Base-by-base conservation (phyloP, 768 basidiomycete species). In the Leccinum subgranulosum region DNA sequence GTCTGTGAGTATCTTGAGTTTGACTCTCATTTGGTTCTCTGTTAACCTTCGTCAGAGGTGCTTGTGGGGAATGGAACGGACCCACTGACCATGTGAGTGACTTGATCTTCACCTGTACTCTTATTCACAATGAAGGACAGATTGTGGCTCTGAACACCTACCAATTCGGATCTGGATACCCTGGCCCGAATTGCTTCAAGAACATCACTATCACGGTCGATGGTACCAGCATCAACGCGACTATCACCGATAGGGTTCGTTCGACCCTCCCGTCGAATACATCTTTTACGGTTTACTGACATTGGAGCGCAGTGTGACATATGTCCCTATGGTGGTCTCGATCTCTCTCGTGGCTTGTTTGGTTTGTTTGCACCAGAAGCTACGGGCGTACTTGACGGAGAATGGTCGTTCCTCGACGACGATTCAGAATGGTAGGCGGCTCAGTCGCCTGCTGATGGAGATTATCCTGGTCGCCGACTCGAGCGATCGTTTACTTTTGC, bases 331-430 rank as follows among this genome's bases (percentile, higher is more conserved):
- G 81, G 79, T 48, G 88, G 82, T 34, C 81, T 92, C 27, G 90
- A 92, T 69, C 73, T 91, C 31, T 84, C 84, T 25, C 69, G 73
- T n/a, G 84, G 84, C 45, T 76, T 92, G 49, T 92, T 92, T 74
- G 54, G 69, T 21, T 72, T 64, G 71, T 88, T 91, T 68, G 84
- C 79, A 6, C 17, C 67, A 10, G 66, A 76, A 50, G 61, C 64
- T 46, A 64, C 52, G 6, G 90, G 89, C 45, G 79, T 87, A 12
- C 73, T 91, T 55, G 74, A 76, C 57, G 86, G 83, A 49, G 62
- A 69, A 6, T 92, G 90, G 90, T 75, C 64, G 55, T 86, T 79
- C 72, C 70, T 47, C 23, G n/a, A 72, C 55, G 77, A 76, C n/a
- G n/a, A n/a, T n/a, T n/a, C n/a, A 52, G 79, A 69, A 31, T 34